Evolutionary conservation across 2,329 filamentous ascomycete species (phyloP).

Genomic region (Penicillium digitatum): DNA sequence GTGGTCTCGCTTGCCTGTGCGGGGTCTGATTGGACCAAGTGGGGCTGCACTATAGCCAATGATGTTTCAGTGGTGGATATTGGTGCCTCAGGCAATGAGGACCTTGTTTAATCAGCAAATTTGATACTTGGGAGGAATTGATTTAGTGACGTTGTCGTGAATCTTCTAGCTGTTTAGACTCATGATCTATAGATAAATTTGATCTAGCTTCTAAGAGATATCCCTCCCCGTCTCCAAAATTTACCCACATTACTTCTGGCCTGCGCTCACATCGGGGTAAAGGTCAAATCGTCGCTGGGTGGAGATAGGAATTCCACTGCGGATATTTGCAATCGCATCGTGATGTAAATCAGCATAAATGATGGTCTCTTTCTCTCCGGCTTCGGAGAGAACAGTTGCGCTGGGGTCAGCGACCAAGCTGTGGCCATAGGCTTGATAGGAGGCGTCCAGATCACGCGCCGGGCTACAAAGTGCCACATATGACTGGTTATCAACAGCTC

Average conservation of each 20-base stretch:
- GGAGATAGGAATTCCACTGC: conserved; percentile 79
- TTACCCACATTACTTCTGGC: conserved; percentile 13
- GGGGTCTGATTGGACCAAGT: conserved; percentile 27
- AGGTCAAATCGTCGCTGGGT: conserved; percentile 89
- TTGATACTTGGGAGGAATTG: background rate
- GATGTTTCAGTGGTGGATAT: background rate
- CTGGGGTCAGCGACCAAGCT: conserved; percentile 84
- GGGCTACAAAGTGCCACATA: conserved; percentile 93
- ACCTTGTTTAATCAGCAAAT: background rate
- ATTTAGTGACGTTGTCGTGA: background rate
- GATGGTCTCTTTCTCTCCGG: conserved; percentile 72
- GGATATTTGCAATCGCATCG: conserved; percentile 66
- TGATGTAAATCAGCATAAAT: conserved; percentile 68
- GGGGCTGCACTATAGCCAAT: background rate
- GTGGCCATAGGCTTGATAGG: conserved; percentile 90
- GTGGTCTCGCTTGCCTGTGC: conserved; percentile 37
- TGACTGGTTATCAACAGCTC: conserved; percentile 89
- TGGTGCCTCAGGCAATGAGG: background rate
- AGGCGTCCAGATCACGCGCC: conserved; percentile 69
- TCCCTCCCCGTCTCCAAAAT: background rate
- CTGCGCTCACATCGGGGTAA: conserved; percentile 78
- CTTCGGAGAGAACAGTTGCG: conserved; percentile 73
- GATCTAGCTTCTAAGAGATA: background rate
- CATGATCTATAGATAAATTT: background rate
- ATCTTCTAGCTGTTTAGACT: background rate